These are phyloP conservation scores for Syzygium syzygioides DNA, from an alignment of 441 rosid species.

Conservation along the genomic window DNA sequence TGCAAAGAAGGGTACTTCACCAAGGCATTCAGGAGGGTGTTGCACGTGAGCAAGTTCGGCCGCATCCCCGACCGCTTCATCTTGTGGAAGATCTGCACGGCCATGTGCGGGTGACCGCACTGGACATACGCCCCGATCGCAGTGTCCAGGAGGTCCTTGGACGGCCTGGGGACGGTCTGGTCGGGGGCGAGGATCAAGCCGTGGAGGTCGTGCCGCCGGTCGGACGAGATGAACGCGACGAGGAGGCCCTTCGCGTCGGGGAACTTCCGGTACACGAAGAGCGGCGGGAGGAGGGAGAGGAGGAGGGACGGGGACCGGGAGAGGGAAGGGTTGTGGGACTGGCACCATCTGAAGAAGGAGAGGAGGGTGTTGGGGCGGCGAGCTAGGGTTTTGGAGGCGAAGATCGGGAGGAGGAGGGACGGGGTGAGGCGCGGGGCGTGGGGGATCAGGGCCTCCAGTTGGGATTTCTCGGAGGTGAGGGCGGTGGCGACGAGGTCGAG, in stretches of 20 bases:
- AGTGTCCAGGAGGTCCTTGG: slow-evolving; percentile 52
- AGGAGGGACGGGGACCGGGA: slow-evolving; percentile 41
- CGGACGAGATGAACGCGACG: slow-evolving; percentile 53
- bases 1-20: slow-evolving; percentile 60
- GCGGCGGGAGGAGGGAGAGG: slow-evolving; percentile 51
- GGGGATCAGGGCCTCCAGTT: slow-evolving; percentile 31
- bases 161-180: slow-evolving; percentile 12
- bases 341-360: slow-evolving; percentile 56
- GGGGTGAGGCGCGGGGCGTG: slow-evolving; percentile 40
- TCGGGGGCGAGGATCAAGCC: slow-evolving; percentile 32
- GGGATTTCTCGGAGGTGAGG: slow-evolving; percentile 23
- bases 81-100: slow-evolving; percentile 52
- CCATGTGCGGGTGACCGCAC: slow-evolving; percentile 59
- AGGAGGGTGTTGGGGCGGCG: slow-evolving; percentile 37
- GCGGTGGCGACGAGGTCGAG: not conserved
- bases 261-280: slow-evolving; percentile 47
- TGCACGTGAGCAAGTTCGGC: slow-evolving; percentile 70
- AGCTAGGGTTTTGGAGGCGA: slow-evolving; percentile 42
- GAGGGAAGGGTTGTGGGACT: slow-evolving; percentile 22
- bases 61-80: slow-evolving; percentile 49
- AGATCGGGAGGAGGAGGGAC: slow-evolving; percentile 39
- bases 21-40: slow-evolving; percentile 53
- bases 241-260: slow-evolving; percentile 64
- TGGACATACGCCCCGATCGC: slow-evolving; percentile 57
- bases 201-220: slow-evolving; percentile 39